phyloP scores from a whole-genome alignment of 495 filamentous ascomycete species.

The Podospora comata region DNA sequence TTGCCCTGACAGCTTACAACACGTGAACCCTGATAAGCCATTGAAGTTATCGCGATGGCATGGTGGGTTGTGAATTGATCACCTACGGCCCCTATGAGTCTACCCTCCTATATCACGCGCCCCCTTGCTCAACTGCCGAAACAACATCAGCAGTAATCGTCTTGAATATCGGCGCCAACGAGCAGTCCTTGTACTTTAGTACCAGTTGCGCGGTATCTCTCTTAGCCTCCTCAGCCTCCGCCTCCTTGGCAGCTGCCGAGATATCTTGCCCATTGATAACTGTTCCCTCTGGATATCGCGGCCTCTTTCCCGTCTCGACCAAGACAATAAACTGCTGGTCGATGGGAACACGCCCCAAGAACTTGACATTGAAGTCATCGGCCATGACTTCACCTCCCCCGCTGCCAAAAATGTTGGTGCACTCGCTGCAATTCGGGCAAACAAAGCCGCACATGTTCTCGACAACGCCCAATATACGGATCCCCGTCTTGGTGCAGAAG shows the following conservation, averaged over 20 bases:
- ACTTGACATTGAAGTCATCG: constrained; percentile 73
- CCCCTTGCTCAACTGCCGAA: constrained; percentile 11
- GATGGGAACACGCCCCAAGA: constrained; percentile 84
- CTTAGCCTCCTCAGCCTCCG: constrained; percentile 17
- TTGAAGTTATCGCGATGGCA: too few species aligned
- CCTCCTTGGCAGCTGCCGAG: constrained; percentile 24
- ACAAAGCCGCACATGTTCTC: constrained; percentile 99
- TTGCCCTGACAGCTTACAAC: too few species aligned
- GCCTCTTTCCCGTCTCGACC: constrained; percentile 51
- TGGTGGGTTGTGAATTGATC: too few species aligned
- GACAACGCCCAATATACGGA: constrained; percentile 80
- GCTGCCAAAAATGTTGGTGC: constrained; percentile 85
- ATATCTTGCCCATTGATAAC: constrained; percentile 48
- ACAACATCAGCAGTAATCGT: constrained; percentile 48
- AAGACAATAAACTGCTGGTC: constrained; percentile 65
- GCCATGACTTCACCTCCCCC: constrained; percentile 93
- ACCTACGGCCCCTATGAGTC: too few species aligned
- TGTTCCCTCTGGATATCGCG: constrained; percentile 49
- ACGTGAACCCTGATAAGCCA: too few species aligned
- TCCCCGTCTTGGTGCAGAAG: constrained; percentile 84
- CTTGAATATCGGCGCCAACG: constrained; percentile 69
- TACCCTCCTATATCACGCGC: not conserved
- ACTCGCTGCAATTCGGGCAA: constrained; percentile 90
- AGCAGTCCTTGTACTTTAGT: constrained; percentile 75
- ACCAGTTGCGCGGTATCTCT: constrained; percentile 60